A percentile compares a stretch with the other conserved stretches of the same genome.
phyloP scores from a whole-genome alignment of 345 rosid genomes.

The Noccaea caerulescens region DNA sequence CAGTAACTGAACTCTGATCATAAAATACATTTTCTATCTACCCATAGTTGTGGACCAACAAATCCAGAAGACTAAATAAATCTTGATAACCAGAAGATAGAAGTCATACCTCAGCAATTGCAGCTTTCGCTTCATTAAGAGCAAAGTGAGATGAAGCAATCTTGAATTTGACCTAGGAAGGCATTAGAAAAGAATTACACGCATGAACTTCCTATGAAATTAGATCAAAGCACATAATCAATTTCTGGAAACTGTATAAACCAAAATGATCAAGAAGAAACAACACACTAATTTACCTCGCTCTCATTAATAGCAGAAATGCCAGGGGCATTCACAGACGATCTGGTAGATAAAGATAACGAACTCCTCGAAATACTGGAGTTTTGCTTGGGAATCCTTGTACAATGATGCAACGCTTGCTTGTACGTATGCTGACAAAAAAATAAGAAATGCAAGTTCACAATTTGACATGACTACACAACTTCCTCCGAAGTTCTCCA shows the following conservation, averaged over 20 bases:
- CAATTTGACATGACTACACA: not conserved
- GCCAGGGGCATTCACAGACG: constrained; percentile 77
- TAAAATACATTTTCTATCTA: not conserved
- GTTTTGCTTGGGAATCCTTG: constrained; percentile 78
- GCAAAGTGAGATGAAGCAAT: constrained; percentile 88
- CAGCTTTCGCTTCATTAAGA: constrained; percentile 72
- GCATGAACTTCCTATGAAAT: constrained; percentile 4
- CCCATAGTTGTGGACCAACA: constrained; percentile 12
- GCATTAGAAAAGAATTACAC: constrained; percentile 12
- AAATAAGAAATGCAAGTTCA: not conserved
- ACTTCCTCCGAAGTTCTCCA: constrained; percentile 8
- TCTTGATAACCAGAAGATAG: constrained; percentile 23
- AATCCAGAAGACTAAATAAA: constrained; percentile 1
- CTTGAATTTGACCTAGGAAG: constrained; percentile 80
- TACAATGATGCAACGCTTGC: constrained; percentile 82
- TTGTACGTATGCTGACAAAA: constrained; percentile 68
- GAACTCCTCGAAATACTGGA: constrained; percentile 68
- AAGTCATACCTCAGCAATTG: constrained; percentile 75
- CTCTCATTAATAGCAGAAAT: constrained; percentile 74
- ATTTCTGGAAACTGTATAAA: constrained; percentile 10
- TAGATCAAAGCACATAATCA: not conserved
- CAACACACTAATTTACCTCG: constrained; percentile 60
- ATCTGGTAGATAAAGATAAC: constrained; percentile 65
- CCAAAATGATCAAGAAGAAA: constrained; percentile 20
- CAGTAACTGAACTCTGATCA: constrained; percentile 3